Percentiles rank a stretch among this genome's conserved stretches.
Conservation (phyloP, 2,329 filamentous ascomycete species). For the Pleochaeta shiraiana region DNA sequence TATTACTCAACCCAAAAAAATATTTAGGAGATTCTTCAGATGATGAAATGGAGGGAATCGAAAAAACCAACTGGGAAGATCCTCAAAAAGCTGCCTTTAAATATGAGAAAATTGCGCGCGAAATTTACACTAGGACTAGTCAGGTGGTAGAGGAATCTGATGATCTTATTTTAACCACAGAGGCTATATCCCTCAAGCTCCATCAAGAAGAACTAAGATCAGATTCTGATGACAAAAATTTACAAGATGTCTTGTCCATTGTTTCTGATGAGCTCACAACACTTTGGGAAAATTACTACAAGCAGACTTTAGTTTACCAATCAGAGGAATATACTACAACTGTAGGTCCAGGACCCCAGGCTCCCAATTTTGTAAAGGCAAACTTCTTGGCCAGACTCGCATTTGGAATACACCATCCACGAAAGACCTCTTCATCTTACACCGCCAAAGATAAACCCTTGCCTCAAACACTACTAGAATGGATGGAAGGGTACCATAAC, state of each 20-base stretch:
- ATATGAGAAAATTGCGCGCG: constrained; percentile 50
- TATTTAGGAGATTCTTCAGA: constrained; percentile 9
- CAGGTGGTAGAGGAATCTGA: constrained; percentile 46
- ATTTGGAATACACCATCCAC: constrained; percentile 55
- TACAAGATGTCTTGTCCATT: constrained; percentile 33
- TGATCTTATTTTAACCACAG: constrained; percentile 51
- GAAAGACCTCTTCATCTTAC: constrained; percentile 11
- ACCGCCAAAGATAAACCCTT: constrained; percentile 27
- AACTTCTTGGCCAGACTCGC: constrained; percentile 58
- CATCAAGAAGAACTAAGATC: constrained; percentile 38
- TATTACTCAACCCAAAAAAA: constrained; percentile 7
- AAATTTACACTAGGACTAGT: constrained; percentile 36
- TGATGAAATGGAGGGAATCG: constrained; percentile 7
- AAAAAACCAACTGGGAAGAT: constrained; percentile 9
- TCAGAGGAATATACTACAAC: constrained; percentile 33
- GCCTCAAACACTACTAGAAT: constrained; percentile 61
- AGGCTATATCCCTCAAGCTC: constrained; percentile 42
- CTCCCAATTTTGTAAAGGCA: constrained; percentile 49
- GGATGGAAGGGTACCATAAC: constrained; percentile 58
- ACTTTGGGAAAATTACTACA: constrained; percentile 31
- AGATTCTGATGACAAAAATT: constrained; percentile 31
- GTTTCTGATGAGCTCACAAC: constrained; percentile 29
- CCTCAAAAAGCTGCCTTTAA: constrained; percentile 7
- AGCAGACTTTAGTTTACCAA: constrained; percentile 25
- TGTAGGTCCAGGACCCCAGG: constrained; percentile 41